Evolutionary conservation across 1,139 yeast genomes (phyloP), one percentile per base, ranked within the genome.

Genomic region (Scheffersomyces lignicola): DNA sequence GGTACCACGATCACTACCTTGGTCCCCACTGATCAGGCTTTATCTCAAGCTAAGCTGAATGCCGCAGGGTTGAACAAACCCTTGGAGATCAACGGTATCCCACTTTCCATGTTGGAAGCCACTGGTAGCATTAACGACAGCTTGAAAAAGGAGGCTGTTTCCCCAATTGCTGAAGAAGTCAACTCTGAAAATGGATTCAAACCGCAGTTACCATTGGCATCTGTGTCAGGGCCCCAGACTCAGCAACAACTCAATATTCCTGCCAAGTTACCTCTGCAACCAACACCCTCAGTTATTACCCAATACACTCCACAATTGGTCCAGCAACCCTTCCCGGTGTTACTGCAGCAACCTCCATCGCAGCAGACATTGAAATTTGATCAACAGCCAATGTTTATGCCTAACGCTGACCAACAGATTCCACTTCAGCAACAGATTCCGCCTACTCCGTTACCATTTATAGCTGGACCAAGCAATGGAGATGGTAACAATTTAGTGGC

Each of bases 1-100:
- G 97, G 97, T 38, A 89, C 97, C 0, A 87, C 96, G 0, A 74
- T 88, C 14, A 88, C 96, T 0, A 88, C 92, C 0, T 71, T 89
- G 45, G 92, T 88, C 1, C 96, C 96, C 2, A 87, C 96, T 0
- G 85, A 82, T 51, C 78, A 76, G 46, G 94, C 94, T 0, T 71
- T 85, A 69, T 57, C 56, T 45, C 72, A 78, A 56, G 76, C 80
- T 1, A 62, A 68, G 34, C 78, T 78, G 38, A 73, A 76, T 22
- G 83, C 82, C 1, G 77, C 76, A 9, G 80, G 78, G 8, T 47
- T 70, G 34, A 57, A 78, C 24, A 73, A 70, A 43, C 83, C 84
- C 2, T 64, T 78, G 20, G 83, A 79, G 48, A 85, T 85, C 43
- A 84, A 84, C 50, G 95, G 95, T 44, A 84, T 85, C 33, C 94